These are phyloP conservation scores for Fraxinus greggii DNA, from an alignment of 305 asterid genomes.

Conservation along the genomic window DNA sequence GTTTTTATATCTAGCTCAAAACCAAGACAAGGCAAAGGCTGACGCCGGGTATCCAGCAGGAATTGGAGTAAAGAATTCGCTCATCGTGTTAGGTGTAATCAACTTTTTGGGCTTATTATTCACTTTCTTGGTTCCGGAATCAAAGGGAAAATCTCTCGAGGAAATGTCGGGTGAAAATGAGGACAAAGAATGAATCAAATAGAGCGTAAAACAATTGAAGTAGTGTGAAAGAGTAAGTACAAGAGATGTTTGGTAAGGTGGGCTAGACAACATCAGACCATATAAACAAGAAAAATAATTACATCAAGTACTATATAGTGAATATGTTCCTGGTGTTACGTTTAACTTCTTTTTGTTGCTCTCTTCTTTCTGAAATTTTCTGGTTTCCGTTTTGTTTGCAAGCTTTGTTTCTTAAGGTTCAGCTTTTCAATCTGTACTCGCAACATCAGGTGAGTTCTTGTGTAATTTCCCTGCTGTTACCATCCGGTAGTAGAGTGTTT, in stretches of 20 bases:
- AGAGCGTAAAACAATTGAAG: not conserved
- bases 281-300: not conserved
- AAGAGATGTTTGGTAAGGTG: not conserved
- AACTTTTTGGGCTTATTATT: constrained; percentile 41
- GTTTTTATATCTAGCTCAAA: constrained; percentile 52
- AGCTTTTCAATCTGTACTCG: not conserved
- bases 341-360: not conserved
- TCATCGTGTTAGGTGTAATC: constrained; percentile 40
- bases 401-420: not conserved
- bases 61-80: constrained; percentile 47
- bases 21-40: constrained; percentile 39
- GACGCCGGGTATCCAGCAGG: constrained; percentile 56
- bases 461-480: not conserved
- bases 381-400: not conserved
- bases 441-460: not conserved
- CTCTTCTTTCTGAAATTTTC: not conserved
- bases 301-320: not conserved
- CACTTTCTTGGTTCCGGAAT: constrained; percentile 53
- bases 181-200: constrained; percentile 6
- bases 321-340: not conserved
- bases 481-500: not conserved
- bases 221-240: not conserved
- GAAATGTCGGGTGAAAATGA: constrained; percentile 53
- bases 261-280: not conserved
- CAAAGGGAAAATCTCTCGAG: constrained; percentile 50